phyloP scores from a whole-genome alignment of 2,329 filamentous ascomycete genomes.

The Penicillium sp. region DNA sequence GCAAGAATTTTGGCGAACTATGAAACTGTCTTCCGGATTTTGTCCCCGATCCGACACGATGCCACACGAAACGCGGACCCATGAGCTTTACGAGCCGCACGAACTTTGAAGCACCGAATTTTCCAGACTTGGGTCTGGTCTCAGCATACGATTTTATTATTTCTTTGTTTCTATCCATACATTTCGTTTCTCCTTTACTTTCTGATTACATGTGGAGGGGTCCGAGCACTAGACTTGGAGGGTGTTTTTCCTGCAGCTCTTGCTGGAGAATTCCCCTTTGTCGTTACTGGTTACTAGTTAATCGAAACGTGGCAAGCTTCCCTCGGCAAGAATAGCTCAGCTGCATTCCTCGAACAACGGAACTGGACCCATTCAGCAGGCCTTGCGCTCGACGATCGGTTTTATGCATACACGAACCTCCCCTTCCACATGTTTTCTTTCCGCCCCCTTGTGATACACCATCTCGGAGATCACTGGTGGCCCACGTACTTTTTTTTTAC shows the following conservation, averaged over 20 bases:
- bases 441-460: conserved; percentile 1
- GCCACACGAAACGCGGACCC: conserved; percentile 31
- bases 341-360: not conserved
- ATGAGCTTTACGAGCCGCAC: conserved; percentile 35
- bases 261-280: not conserved
- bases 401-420: not conserved
- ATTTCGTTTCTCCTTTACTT: conserved; percentile 13
- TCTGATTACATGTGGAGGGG: conserved; percentile 15
- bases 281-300: not conserved
- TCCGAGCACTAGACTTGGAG: not conserved
- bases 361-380: not conserved
- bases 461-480: not conserved
- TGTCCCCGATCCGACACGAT: conserved; percentile 24
- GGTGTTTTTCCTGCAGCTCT: not conserved
- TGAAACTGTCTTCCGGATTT: conserved; percentile 1
- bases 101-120: conserved; percentile 26
- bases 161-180: conserved; percentile 5
- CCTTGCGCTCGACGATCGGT: not conserved
- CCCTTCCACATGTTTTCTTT: not conserved
- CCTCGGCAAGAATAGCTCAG: not conserved
- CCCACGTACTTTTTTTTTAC: conserved; percentile 5
- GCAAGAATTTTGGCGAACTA: conserved; percentile 7
- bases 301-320: not conserved
- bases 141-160: conserved; percentile 21
- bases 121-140: conserved; percentile 6